Percentiles rank a stretch among this genome's conserved stretches.
These are phyloP conservation scores for Vickermania ingenoplastis DNA, from an alignment of 208 protist genomes.

Conservation along the genomic window DNA sequence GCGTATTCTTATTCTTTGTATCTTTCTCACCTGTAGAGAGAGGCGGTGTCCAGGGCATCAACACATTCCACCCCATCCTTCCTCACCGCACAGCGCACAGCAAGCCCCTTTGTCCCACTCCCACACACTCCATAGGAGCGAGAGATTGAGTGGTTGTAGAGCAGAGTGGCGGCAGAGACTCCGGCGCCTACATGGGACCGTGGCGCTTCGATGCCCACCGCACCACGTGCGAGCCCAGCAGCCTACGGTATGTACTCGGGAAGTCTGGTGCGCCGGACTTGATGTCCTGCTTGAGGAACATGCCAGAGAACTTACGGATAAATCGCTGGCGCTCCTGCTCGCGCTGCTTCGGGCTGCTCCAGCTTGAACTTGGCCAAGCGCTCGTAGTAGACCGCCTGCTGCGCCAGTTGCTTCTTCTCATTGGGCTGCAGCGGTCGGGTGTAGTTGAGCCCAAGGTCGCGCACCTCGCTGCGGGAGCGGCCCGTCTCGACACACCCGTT, in stretches of 20 bases:
- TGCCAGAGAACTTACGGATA: conserved; percentile 84
- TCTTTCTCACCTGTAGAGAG: no score
- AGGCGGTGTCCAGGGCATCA: no score
- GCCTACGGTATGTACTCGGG: conserved; percentile 76
- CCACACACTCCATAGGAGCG: no score
- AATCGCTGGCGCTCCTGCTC: conserved; percentile 77
- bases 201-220: conserved; percentile 87
- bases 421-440: conserved; percentile 81
- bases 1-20: no score
- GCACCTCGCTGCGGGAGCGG: conserved; percentile 81
- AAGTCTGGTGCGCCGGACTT: conserved; percentile 80
- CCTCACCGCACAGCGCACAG: no score
- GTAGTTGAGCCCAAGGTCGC: conserved; percentile 84
- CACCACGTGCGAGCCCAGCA: conserved; percentile 76
- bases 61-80: no score
- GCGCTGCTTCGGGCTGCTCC: conserved; percentile 83
- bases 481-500: conserved; percentile 89
- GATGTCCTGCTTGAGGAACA: conserved; percentile 84
- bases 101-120: no score
- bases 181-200: conserved; percentile 81
- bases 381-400: conserved; percentile 87
- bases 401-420: conserved; percentile 84
- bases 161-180: no score
- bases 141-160: no score
- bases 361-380: conserved; percentile 85